Evolutionary conservation across 257 asterid genomes (phyloP), one percentile per base, ranked within the genome.

Genomic region (Ehretia macrophylla): DNA sequence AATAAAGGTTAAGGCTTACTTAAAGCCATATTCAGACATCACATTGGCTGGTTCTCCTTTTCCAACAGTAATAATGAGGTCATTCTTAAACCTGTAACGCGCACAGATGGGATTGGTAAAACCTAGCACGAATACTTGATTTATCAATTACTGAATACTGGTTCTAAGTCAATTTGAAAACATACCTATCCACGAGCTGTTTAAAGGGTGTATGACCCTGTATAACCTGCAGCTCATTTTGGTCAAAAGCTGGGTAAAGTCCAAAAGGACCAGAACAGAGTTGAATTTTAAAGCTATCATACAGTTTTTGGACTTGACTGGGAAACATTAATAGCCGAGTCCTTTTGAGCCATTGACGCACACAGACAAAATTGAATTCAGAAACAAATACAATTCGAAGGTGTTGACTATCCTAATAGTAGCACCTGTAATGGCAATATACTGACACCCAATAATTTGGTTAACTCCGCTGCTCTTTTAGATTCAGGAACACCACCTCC

Each of bases 401-500:
- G 49, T 64, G 50, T n/a, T 35, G 52, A 16, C 51, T 63, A 42
- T 17, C 21, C 51, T n/a, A 61, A 62, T 11, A 57, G 38, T n/a
- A 38, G 27, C 16, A 91, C 95, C 94, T 91, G 98, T 52, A 75
- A 77, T 13, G 95, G 78, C 22, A 62, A 73, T 64, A 92, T 70
- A 63, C 69, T 78, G 68, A 81, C 81, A 50, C 79, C 74, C 76
- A 92, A 69, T 63, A 79, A 74, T 64, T 79, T 77, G 65, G 87
- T 67, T 75, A 92, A 62, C 74, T 88, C 95, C 55, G 40, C 11
- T 51, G 97, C 95, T 83, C 95, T 79, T 59, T 70, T 72, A 52
- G 88, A 84, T 78, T 92, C 98, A 38, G 97, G 95, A 68, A 92
- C 76, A 59, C 95, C 98, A 56, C 95, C 98, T 64, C 98, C 98